phyloP scores from a whole-genome alignment of 345 rosid genomes.

The Ricinus communis region DNA sequence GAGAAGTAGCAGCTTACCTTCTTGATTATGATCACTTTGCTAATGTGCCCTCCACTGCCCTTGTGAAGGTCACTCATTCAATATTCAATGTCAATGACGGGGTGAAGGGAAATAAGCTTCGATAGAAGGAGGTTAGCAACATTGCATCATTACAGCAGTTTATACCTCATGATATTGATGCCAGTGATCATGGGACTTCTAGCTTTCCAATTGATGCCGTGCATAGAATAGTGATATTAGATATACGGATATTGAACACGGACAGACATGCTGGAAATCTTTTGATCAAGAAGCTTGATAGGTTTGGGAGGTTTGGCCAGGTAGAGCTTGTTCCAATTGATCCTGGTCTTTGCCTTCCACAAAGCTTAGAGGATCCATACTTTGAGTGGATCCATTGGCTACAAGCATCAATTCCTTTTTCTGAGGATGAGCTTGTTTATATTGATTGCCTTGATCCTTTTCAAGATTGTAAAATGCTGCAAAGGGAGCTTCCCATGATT shows the following conservation, averaged over 20 bases:
- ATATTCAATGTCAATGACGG: constrained; percentile 40
- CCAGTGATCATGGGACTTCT: constrained; percentile 49
- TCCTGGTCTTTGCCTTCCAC: constrained; percentile 52
- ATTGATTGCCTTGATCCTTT: constrained; percentile 36
- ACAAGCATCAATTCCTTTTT: constrained; percentile 50
- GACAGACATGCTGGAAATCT: constrained; percentile 52
- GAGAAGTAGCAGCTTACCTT: constrained; percentile 51
- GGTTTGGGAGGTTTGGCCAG: constrained; percentile 31
- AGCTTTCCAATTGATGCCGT: constrained; percentile 44
- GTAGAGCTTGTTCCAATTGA: constrained; percentile 47
- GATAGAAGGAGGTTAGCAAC: constrained; percentile 31
- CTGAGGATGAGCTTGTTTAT: constrained; percentile 44
- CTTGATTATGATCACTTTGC: constrained; percentile 46
- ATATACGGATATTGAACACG: constrained; percentile 37
- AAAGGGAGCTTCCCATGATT: constrained; percentile 45
- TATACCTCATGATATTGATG: constrained; percentile 51
- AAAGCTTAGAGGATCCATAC: constrained; percentile 47
- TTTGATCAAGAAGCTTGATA: constrained; percentile 38
- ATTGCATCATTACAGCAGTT: constrained; percentile 47
- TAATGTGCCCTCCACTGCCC: constrained; percentile 44
- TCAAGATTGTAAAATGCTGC: constrained; percentile 44
- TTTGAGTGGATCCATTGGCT: constrained; percentile 54
- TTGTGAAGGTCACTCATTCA: constrained; percentile 42
- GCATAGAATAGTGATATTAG: constrained; percentile 45
- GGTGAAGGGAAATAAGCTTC: constrained; percentile 24